These are phyloP conservation scores for Annona squamosa DNA, from an alignment of 164 flowering plant species.

Conservation along the genomic window DNA sequence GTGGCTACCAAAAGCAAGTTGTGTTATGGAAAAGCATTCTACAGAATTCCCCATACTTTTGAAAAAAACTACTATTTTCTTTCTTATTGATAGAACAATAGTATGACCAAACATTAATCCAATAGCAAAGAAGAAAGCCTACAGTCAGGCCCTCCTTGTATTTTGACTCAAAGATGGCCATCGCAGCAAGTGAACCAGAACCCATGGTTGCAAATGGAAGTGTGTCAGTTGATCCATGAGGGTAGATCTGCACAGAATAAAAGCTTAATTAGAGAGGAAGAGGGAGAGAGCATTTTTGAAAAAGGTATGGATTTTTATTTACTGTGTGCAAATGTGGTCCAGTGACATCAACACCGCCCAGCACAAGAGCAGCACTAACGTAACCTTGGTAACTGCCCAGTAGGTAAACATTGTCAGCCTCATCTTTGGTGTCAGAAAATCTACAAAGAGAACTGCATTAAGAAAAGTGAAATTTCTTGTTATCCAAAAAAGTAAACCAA, in stretches of 20 bases:
- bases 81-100: background rate
- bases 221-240: slow-evolving; percentile 97
- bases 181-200: slow-evolving; percentile 96
- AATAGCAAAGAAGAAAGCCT: slow-evolving; percentile 27
- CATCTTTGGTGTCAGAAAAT: background rate
- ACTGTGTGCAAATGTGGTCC: slow-evolving; percentile 99
- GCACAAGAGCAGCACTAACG: slow-evolving; percentile 90
- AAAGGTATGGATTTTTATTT: slow-evolving; percentile 17
- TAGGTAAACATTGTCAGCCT: background rate
- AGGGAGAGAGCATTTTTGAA: background rate
- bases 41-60: background rate
- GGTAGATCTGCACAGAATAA: slow-evolving; percentile 64
- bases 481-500: slow-evolving; percentile 10
- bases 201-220: slow-evolving; percentile 98
- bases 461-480: too few species aligned
- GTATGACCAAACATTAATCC: background rate
- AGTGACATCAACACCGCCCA: slow-evolving; percentile 96
- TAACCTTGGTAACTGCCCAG: slow-evolving; percentile 77
- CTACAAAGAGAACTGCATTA: background rate
- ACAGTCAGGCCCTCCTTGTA: slow-evolving; percentile 82
- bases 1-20: background rate
- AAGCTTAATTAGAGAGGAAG: background rate
- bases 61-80: background rate
- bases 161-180: slow-evolving; percentile 86
- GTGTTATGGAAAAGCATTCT: background rate